Evolutionary conservation across 345 rosid species (phyloP), one percentile per base, ranked within the genome.

Genomic region (Erucastrum elatum): DNA sequence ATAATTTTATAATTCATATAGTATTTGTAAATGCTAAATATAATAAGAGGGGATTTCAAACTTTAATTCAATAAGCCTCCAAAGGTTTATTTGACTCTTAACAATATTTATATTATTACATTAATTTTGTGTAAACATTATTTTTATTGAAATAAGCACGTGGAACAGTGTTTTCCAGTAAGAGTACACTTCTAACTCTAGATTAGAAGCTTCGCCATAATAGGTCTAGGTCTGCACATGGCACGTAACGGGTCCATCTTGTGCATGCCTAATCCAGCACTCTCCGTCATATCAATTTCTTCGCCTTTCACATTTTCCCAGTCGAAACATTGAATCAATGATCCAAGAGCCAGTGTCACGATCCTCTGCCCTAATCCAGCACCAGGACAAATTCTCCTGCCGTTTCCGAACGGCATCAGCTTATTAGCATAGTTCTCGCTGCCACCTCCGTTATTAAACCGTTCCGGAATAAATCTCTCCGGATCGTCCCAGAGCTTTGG

Each of bases 321-420:
- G 1, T 81, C 84, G 3, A 77, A 81, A 11, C 84, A 81, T 2
- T 81, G 84, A 72, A 81, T 73, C 78, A 81, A 73, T 15, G 84
- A 66, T 6, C 84, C 81, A 3, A 81, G 34, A 6, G 81, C 69
- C 77, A 76, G 41, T 2, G 77, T 30, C 39, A 77, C 78, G 0
- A 72, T 73, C 59, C 64, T 72, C 67, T 58, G 27, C 1, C 75
- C 84, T 73, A 89, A 71, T 2, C 69, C 82, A 30, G 87, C 88
- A 0, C 89, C 90, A 0, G 93, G 91, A 44, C 90, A 87, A 6
- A 75, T 62, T 67, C 93, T 82, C 74, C 90, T 77, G 5, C 91
- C 91, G 0, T 79, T 46, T 7, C 90, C 85, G n/a, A 88, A 88
- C 0, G 90, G 87, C 77, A 83, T 62, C 44, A 79, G 66, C 65